A percentile compares a stretch with the other conserved stretches of the same genome.
Conservation (phyloP, 306 rosid species). For the Lathyrus tuberosus region DNA sequence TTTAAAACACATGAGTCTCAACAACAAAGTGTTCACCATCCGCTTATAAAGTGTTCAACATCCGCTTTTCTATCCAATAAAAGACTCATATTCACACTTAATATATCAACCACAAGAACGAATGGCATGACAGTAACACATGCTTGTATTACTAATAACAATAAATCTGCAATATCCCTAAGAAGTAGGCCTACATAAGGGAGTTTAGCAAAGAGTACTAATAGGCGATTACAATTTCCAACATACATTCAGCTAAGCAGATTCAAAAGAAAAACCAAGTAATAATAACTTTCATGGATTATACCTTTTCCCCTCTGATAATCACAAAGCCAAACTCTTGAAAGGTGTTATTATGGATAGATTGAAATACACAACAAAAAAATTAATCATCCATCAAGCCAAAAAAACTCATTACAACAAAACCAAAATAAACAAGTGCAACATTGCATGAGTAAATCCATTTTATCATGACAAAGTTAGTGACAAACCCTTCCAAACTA, state of each 20-base stretch:
- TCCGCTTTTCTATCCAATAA: too few species aligned
- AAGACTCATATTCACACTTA: too few species aligned
- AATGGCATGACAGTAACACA: neutral
- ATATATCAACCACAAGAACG: neutral
- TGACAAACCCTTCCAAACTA: slow-evolving; percentile 1
- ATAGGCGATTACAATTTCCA: slow-evolving; percentile 12
- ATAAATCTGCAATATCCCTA: neutral
- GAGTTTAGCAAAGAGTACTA: neutral
- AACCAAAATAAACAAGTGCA: slow-evolving; percentile 7
- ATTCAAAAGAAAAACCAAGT: neutral
- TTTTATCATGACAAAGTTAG: neutral
- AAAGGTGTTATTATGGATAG: slow-evolving; percentile 33
- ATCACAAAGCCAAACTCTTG: slow-evolving; percentile 22
- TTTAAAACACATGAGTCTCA: neutral
- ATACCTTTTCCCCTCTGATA: neutral
- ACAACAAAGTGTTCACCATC: too few species aligned
- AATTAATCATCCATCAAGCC: slow-evolving; percentile 22
- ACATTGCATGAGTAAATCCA: slow-evolving; percentile 21
- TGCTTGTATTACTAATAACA: neutral
- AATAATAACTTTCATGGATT: neutral
- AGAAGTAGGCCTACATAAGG: slow-evolving; percentile 7
- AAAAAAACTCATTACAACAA: neutral
- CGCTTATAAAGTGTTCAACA: too few species aligned
- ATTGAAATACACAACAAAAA: slow-evolving; percentile 33
- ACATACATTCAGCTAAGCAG: slow-evolving; percentile 22